phyloP scores from a whole-genome alignment of 2,329 filamentous ascomycete species.

The Penicillium palitans region DNA sequence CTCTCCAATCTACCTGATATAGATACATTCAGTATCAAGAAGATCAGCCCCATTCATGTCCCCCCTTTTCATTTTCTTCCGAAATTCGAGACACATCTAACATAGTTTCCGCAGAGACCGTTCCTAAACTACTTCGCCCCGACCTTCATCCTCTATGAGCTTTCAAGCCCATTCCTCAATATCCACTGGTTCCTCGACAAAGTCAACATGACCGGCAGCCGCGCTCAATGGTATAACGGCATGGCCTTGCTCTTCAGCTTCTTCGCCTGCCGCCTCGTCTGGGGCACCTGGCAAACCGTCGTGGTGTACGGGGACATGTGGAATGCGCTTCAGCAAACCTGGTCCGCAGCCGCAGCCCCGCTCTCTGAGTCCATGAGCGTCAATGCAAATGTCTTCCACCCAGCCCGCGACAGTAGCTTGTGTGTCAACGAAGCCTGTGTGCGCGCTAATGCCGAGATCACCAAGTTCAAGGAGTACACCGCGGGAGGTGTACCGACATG shows the following conservation, averaged over 20 bases:
- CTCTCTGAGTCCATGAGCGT: slow-evolving; percentile 34
- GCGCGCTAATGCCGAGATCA: slow-evolving; percentile 48
- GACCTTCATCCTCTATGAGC: slow-evolving; percentile 67
- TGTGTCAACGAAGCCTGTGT: slow-evolving; percentile 43
- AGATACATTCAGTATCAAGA: neutral
- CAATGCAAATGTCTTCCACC: slow-evolving; percentile 37
- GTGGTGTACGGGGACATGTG: slow-evolving; percentile 62
- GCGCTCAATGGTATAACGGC: slow-evolving; percentile 64
- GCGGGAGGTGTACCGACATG: slow-evolving; percentile 54
- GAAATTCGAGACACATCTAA: neutral
- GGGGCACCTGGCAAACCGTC: slow-evolving; percentile 62
- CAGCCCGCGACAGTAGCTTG: slow-evolving; percentile 33
- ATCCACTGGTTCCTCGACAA: slow-evolving; percentile 72
- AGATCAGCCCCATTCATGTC: neutral
- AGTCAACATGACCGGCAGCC: slow-evolving; percentile 62
- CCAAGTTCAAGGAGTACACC: slow-evolving; percentile 49
- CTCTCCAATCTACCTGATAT: neutral
- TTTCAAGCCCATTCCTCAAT: slow-evolving; percentile 66
- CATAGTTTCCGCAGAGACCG: slow-evolving; percentile 52
- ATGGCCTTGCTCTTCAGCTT: slow-evolving; percentile 59
- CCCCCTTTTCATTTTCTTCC: too few species aligned
- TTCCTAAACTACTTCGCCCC: slow-evolving; percentile 67
- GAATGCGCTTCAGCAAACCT: slow-evolving; percentile 50
- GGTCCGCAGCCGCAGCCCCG: slow-evolving; percentile 33
- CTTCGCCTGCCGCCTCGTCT: slow-evolving; percentile 62